phyloP scores from a whole-genome alignment of 306 rosid genomes.

The Corylus avellana region DNA sequence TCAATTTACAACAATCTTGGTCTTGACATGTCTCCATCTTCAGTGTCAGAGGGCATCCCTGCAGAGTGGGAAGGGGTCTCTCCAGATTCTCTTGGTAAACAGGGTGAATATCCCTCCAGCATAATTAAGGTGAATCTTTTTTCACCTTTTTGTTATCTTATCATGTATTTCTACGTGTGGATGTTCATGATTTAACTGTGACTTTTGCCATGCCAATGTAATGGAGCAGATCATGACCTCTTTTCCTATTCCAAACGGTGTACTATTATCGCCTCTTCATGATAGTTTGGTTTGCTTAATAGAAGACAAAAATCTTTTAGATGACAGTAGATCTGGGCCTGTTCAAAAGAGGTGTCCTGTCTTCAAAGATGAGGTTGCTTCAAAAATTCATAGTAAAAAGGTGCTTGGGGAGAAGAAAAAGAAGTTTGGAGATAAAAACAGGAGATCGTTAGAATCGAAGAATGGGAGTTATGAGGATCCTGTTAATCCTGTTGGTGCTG shows the following conservation, averaged over 20 bases:
- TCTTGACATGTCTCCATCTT: conserved; percentile 82
- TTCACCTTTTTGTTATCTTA: conserved; percentile 5
- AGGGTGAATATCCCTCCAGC: conserved; percentile 58
- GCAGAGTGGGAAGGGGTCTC: conserved; percentile 83
- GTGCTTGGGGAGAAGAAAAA: conserved; percentile 43
- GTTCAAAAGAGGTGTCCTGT: conserved; percentile 34
- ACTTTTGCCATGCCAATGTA: conserved; percentile 5
- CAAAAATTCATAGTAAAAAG: conserved; percentile 44
- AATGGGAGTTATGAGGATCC: conserved; percentile 45
- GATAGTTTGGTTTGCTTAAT: conserved; percentile 52
- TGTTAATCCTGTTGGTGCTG: conserved; percentile 15
- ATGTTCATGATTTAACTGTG: not conserved
- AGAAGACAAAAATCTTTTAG: conserved; percentile 40
- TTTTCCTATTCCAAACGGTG: conserved; percentile 48
- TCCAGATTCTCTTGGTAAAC: conserved; percentile 52
- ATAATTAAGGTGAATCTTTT: conserved; percentile 6
- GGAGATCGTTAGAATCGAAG: conserved; percentile 53
- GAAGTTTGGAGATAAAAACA: conserved; percentile 45
- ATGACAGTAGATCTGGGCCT: conserved; percentile 42
- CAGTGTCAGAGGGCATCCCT: conserved; percentile 74
- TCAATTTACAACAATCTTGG: conserved; percentile 90
- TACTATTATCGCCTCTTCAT: conserved; percentile 76
- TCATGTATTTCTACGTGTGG: conserved; percentile 15
- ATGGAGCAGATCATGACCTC: conserved; percentile 78
- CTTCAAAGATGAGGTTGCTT: conserved; percentile 41